phyloP scores from a whole-genome alignment of 2,329 filamentous ascomycete genomes.

The Fusarium lyarnte region DNA sequence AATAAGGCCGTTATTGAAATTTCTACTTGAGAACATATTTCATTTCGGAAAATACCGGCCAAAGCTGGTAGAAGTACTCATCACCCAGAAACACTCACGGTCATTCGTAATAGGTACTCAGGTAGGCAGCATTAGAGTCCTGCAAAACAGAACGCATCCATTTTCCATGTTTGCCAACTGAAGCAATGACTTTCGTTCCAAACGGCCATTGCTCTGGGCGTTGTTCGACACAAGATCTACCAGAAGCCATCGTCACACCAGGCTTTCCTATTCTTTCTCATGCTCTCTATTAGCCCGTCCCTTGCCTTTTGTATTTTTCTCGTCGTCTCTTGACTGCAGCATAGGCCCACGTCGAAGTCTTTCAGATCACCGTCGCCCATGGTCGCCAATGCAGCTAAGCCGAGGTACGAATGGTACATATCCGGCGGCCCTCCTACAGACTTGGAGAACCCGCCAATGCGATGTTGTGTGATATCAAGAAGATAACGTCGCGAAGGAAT shows the following conservation, averaged over 20 bases:
- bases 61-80: accelerated
- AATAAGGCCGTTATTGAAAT: no score
- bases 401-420: conserved; percentile 90
- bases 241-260: conserved; percentile 40
- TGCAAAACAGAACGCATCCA: accelerated
- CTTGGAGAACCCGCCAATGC: conserved; percentile 86
- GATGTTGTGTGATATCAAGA: conserved; percentile 85
- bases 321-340: conserved; percentile 72
- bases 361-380: conserved; percentile 76
- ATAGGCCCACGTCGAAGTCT: conserved; percentile 77
- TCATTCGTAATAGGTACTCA: no score
- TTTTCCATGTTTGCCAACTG: background rate
- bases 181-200: background rate
- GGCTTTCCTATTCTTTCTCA: background rate
- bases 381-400: conserved; percentile 80
- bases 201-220: background rate
- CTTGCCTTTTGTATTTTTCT: conserved; percentile 60
- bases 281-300: conserved; percentile 46
- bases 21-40: background rate
- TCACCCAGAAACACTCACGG: background rate
- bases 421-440: conserved; percentile 73
- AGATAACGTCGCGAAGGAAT: conserved; percentile 78
- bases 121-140: background rate
- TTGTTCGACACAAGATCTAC: background rate
- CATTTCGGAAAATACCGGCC: accelerated